These are phyloP conservation scores for Xylariaceae sp. DNA, from an alignment of 2,329 filamentous ascomycete genomes.

Conservation along the genomic window DNA sequence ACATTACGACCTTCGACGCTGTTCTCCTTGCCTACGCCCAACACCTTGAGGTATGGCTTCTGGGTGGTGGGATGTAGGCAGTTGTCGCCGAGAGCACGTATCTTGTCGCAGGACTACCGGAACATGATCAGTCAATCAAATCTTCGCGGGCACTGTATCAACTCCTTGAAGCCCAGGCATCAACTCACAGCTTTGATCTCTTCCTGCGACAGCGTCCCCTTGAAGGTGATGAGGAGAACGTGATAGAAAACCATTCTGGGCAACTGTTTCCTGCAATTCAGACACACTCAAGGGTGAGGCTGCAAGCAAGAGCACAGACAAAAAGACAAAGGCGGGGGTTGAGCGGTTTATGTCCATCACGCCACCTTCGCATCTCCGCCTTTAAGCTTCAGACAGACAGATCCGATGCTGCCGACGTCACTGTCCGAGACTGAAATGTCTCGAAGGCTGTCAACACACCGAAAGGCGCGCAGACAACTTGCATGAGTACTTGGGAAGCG, in stretches of 20 bases:
- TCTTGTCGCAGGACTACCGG: conserved; percentile 28
- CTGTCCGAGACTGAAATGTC: neutral
- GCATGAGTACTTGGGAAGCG: no score
- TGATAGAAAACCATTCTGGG: conserved; percentile 30
- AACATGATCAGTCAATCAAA: conserved; percentile 3
- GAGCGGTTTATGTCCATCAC: no score
- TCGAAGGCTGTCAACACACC: no score
- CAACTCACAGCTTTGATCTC: conserved; percentile 30
- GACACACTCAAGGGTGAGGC: neutral
- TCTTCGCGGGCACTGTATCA: neutral
- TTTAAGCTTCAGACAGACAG: neutral
- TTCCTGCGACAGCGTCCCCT: conserved; percentile 24
- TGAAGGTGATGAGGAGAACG: conserved; percentile 30
- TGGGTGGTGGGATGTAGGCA: conserved; percentile 57
- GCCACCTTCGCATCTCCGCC: no score
- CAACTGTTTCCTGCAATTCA: neutral
- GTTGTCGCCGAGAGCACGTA: conserved; percentile 46
- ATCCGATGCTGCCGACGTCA: neutral
- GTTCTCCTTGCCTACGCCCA: conserved; percentile 55
- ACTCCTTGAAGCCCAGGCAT: neutral
- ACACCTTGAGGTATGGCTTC: conserved; percentile 53
- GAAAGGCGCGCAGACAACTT: no score
- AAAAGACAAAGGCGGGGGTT: neutral
- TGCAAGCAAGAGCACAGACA: neutral
- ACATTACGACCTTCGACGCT: conserved; percentile 58